A percentile compares a stretch with the other conserved stretches of the same genome.
These are phyloP conservation scores for Hypericum androsaemum DNA, from an alignment of 345 rosid species.

Conservation along the genomic window DNA sequence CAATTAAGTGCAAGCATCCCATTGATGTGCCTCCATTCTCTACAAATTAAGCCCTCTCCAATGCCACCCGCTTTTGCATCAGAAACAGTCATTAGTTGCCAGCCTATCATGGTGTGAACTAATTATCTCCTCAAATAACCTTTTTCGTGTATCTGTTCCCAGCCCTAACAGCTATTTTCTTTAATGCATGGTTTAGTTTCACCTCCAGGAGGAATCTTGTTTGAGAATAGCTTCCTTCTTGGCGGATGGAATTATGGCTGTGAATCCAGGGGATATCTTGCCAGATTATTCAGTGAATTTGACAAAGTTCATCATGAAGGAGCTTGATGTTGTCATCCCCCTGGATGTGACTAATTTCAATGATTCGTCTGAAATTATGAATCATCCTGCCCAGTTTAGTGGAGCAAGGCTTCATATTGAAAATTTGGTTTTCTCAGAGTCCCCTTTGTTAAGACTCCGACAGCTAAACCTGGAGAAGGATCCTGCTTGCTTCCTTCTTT, in stretches of 20 bases:
- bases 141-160: conserved; percentile 1
- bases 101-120: conserved; percentile 77
- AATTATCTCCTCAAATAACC: conserved; percentile 3
- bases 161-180: conserved; percentile 11
- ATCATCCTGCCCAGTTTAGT: conserved; percentile 36
- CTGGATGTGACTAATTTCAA: conserved; percentile 40
- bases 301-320: conserved; percentile 49
- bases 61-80: conserved; percentile 72
- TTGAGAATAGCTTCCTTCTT: conserved; percentile 87
- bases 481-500: conserved; percentile 90
- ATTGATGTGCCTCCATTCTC: conserved; percentile 67
- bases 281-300: conserved; percentile 76
- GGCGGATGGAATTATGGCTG: conserved; percentile 79
- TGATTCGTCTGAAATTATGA: conserved; percentile 22
- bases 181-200: conserved; percentile 42
- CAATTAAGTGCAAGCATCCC: conserved; percentile 54
- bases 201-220: conserved; percentile 96
- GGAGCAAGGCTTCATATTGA: conserved; percentile 90
- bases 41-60: conserved; percentile 91
- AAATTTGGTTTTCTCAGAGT: conserved; percentile 67
- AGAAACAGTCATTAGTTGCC: conserved; percentile 74
- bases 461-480: conserved; percentile 83
- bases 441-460: conserved; percentile 65
- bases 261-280: conserved; percentile 66
- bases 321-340: conserved; percentile 70